These are phyloP conservation scores for Malassezia equina DNA, from an alignment of 1,284 basidiomycete species.

Conservation along the genomic window DNA sequence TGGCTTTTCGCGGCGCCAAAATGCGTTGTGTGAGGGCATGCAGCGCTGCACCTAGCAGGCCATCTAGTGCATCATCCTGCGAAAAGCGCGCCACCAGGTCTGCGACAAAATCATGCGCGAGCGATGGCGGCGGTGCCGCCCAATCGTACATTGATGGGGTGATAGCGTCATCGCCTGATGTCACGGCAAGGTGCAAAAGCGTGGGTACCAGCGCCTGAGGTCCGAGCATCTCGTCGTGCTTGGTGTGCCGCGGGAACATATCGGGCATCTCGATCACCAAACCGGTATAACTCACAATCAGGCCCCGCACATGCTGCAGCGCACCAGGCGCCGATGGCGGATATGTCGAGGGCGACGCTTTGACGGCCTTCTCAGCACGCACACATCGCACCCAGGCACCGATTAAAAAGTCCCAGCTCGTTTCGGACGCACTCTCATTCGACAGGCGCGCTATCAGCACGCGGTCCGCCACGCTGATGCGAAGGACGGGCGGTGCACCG, in stretches of 20 bases:
- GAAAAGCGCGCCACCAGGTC: conserved; percentile 51
- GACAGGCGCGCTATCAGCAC: conserved; percentile 78
- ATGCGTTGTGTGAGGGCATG: conserved; percentile 34
- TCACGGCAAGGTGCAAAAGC: conserved; percentile 27
- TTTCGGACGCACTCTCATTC: conserved; percentile 64
- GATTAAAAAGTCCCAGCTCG: conserved; percentile 79
- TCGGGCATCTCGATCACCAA: conserved; percentile 75
- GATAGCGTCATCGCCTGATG: background rate
- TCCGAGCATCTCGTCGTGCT: conserved; percentile 25
- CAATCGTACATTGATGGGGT: conserved; percentile 18
- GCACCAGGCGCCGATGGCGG: background rate
- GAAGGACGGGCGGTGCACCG: conserved; percentile 8
- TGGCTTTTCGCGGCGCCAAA: background rate
- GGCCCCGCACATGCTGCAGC: conserved; percentile 28
- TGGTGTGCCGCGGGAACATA: conserved; percentile 63
- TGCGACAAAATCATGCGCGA: conserved; percentile 50
- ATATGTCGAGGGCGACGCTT: background rate
- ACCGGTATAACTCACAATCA: conserved; percentile 81
- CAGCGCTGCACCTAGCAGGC: conserved; percentile 49
- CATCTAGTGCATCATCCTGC: conserved; percentile 47
- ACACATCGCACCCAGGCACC: conserved; percentile 68
- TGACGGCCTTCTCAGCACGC: conserved; percentile 21
- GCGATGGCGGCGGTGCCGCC: conserved; percentile 44
- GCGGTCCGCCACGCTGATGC: conserved; percentile 57
- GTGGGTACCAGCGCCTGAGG: conserved; percentile 58